These are phyloP conservation scores for Metschnikowia gelsemii DNA, from an alignment of 805 yeast genomes.

Conservation along the genomic window DNA sequence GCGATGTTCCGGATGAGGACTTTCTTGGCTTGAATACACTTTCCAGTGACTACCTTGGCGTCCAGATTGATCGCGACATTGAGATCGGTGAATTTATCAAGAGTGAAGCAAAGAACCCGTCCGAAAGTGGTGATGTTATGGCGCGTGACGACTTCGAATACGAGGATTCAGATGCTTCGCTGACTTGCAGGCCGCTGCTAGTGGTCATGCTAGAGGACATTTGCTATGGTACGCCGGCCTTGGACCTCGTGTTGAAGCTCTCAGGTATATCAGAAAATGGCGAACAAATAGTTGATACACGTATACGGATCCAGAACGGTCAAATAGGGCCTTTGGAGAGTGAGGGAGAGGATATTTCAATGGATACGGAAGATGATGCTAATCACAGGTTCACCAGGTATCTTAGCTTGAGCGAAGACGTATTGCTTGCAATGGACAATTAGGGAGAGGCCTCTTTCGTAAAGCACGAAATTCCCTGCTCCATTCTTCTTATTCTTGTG, in stretches of 20 bases:
- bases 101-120: too few species aligned
- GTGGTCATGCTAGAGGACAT: constrained; percentile 24
- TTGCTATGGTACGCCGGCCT: constrained; percentile 23
- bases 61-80: constrained; percentile 12
- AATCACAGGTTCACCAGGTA: constrained; percentile 24
- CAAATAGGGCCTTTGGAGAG: constrained; percentile 7
- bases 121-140: neutral
- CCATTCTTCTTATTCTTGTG: too few species aligned
- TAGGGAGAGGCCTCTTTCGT: too few species aligned
- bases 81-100: constrained; percentile 31
- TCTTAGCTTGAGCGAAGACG: constrained; percentile 35
- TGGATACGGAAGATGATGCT: constrained; percentile 26
- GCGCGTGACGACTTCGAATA: constrained; percentile 11
- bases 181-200: neutral
- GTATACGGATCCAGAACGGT: constrained; percentile 35
- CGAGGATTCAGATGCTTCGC: neutral
- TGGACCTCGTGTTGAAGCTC: constrained; percentile 26
- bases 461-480: too few species aligned
- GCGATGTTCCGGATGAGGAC: constrained; percentile 41
- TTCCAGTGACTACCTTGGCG: constrained; percentile 18
- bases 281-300: constrained; percentile 15
- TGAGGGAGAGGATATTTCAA: constrained; percentile 15
- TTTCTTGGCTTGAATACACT: constrained; percentile 34
- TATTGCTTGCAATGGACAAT: constrained; percentile 20
- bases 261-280: constrained; percentile 16